Base-by-base conservation (phyloP, 768 basidiomycete species). In the Psilocybe tampanensis region DNA sequence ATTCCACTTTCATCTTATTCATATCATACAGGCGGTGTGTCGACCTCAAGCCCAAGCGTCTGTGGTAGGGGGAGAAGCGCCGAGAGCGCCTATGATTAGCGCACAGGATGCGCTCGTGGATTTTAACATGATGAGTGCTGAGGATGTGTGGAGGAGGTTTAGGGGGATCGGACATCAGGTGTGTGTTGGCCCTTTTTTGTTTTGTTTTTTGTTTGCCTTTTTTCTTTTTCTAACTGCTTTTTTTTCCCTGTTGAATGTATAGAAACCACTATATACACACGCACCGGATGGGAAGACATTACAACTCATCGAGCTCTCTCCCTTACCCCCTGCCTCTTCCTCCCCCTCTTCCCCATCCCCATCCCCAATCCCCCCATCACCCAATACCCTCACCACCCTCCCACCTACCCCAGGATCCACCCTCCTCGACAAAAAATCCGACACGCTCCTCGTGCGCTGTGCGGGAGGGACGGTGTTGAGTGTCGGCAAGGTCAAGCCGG, bases 101-200 rank as follows among this genome's bases (percentile, higher is more conserved):
- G 67, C 77, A 2, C 66, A 70, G 15, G 81, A 85, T 57, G 80
- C 84, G 0, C 64, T 75, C 0, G 69, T 92, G 32, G 75, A 89
- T 60, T 92, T 90, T 63, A 54, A 63, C 0, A 72, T 66, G 1
- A 83, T 86, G 79, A 75, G 81, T 8, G 89, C 90, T 1, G 69
- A 75, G 19, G 70, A 75, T 12, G 78, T 94, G 22, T 75, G 79
- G 7, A 72, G 82, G 18, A 73, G 81, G 3, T 79, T 86, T 64
- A 77, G 85, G 26, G 92, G 85, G 0, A 83, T 93, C 39, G 75
- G 78, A 8, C 90, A 93, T 61, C 91, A 94, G 86, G 64, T 88
- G 56, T 41, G 39, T 53, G 42, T 49, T 17, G n/a, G n/a, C n/a
- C n/a, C n/a, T n/a, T n/a, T n/a, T n/a, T n/a, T n/a, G n/a, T 43